phyloP scores from a whole-genome alignment of 2,329 filamentous ascomycete genomes.

The Hysterium pulicare region DNA sequence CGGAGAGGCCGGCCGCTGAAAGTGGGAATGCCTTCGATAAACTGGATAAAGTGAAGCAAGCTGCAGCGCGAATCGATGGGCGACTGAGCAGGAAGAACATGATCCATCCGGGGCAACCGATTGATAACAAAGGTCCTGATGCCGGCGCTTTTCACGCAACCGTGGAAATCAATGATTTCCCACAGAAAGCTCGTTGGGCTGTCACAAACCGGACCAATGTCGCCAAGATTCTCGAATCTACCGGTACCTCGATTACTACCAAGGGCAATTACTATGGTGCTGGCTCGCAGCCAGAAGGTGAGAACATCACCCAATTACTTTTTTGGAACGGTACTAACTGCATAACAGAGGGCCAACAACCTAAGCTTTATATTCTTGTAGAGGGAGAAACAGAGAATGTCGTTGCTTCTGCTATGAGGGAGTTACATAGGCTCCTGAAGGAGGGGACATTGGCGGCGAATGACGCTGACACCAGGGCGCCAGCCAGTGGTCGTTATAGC shows the following conservation, averaged over 20 bases:
- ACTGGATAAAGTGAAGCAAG: conserved; percentile 82
- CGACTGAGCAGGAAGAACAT: conserved; percentile 86
- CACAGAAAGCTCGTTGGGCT: conserved; percentile 96
- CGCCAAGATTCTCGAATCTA: conserved; percentile 93
- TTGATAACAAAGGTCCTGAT: conserved; percentile 97
- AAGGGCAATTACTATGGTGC: conserved; percentile 87
- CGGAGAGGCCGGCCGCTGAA: conserved; percentile 53
- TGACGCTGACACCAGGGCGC: conserved; percentile 77
- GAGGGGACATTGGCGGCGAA: conserved; percentile 88
- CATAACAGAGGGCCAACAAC: conserved; percentile 57
- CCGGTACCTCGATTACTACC: conserved; percentile 92
- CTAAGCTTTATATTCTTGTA: conserved; percentile 97
- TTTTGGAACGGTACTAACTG: conserved; percentile 5
- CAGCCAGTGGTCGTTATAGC: conserved; percentile 74
- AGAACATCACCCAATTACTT: neutral
- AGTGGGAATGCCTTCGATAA: conserved; percentile 52
- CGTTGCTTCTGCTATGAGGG: conserved; percentile 84
- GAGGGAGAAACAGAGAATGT: conserved; percentile 94
- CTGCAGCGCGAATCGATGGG: conserved; percentile 85
- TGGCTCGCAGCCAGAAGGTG: conserved; percentile 72
- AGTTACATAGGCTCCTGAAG: conserved; percentile 81
- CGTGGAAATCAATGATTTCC: conserved; percentile 98
- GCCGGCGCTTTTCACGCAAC: conserved; percentile 96
- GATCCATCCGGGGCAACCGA: conserved; percentile 85
- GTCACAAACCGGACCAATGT: conserved; percentile 99